Percentiles rank a stretch among this genome's conserved stretches.
Evolutionary conservation across 2,329 filamentous ascomycete species (phyloP).

Genomic region (Cryphonectria naterciae): DNA sequence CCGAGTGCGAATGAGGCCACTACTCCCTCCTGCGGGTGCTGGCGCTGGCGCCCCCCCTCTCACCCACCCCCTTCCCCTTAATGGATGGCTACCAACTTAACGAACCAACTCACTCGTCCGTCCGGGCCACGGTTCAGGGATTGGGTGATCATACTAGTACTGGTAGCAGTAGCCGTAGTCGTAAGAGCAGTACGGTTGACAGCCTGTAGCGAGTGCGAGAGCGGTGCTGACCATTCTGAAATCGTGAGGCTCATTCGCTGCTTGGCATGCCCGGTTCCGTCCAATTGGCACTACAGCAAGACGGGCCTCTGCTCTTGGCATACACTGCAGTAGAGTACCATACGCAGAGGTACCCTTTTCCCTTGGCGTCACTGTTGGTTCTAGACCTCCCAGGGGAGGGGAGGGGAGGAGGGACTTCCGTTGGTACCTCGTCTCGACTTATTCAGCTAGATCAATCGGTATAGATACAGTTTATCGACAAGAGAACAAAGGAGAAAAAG

Average conservation of each 20-base stretch:
- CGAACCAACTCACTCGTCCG: background rate
- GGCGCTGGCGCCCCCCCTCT: too few species aligned
- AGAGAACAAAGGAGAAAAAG: background rate
- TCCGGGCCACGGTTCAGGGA: background rate
- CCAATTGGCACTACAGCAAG: too few species aligned
- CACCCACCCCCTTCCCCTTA: background rate
- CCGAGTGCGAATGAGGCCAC: conserved; percentile 4
- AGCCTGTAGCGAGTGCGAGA: conserved; percentile 1
- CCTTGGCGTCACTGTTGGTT: background rate
- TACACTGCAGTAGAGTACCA: background rate
- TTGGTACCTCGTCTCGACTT: background rate
- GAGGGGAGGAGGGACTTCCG: background rate
- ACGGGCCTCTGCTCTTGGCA: background rate
- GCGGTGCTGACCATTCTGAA: background rate
- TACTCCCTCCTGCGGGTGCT: background rate
- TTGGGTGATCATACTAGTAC: background rate
- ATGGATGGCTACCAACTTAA: background rate
- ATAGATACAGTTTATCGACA: conserved; percentile 18
- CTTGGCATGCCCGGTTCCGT: background rate
- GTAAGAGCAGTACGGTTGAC: background rate
- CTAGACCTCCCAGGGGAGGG: background rate
- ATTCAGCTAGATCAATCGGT: background rate
- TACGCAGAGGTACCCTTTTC: background rate
- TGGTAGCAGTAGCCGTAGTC: too few species aligned
- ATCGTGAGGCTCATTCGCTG: background rate